phyloP scores from a whole-genome alignment of 495 filamentous ascomycete genomes.

The Aspergillus saccharolyticus region DNA sequence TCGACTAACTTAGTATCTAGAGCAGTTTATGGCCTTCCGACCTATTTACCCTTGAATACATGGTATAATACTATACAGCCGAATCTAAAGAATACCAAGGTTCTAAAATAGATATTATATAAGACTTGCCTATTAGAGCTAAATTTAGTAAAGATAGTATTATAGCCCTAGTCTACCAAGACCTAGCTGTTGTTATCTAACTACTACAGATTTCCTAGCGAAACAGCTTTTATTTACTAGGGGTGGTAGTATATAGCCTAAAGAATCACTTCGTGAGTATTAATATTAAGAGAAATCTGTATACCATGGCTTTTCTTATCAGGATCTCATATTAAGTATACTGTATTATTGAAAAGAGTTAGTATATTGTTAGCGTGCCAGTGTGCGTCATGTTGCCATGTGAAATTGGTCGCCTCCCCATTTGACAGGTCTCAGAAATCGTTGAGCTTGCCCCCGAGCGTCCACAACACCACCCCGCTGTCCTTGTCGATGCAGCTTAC shows the following conservation, averaged over 20 bases:
- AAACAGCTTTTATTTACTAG: constrained; percentile 37
- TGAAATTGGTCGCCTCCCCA: background rate
- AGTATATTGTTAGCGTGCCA: background rate
- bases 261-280: constrained; percentile 18
- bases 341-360: constrained; percentile 5
- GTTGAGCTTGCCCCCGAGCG: constrained; percentile 24
- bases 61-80: constrained; percentile 37
- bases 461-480: constrained; percentile 17
- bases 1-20: constrained; percentile 25
- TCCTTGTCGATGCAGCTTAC: background rate
- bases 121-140: constrained; percentile 43
- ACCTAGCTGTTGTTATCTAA: constrained; percentile 47
- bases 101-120: constrained; percentile 39
- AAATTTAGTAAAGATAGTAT: constrained; percentile 53
- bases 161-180: constrained; percentile 55
- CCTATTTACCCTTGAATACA: constrained; percentile 36
- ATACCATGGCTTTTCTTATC: constrained; percentile 25
- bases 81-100: constrained; percentile 35
- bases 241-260: constrained; percentile 27
- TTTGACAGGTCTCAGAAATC: background rate
- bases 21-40: constrained; percentile 27
- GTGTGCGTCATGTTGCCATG: background rate
- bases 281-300: constrained; percentile 25
- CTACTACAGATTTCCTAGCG: constrained; percentile 55
- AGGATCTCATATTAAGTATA: constrained; percentile 23